A percentile compares a stretch with the other conserved stretches of the same genome.
Conservation (phyloP, 1,284 basidiomycete genomes). For the Mycosarcoma mackinlayi region DNA sequence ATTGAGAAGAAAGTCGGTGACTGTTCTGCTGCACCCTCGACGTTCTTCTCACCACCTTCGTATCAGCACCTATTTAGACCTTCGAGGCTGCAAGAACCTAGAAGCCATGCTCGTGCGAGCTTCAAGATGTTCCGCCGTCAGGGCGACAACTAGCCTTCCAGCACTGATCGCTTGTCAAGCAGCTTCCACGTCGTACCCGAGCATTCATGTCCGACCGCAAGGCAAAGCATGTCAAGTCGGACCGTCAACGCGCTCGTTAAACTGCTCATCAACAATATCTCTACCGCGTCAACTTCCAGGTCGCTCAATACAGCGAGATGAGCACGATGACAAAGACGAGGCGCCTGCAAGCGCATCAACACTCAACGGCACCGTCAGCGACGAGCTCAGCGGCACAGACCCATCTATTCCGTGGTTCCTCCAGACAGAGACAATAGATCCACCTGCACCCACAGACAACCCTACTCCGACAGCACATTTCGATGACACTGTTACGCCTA, state of each 20-base stretch:
- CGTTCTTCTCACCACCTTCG: slow-evolving; percentile 5
- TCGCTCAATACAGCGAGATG: slow-evolving; percentile 3
- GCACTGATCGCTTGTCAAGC: slow-evolving; percentile 6
- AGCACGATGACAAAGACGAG: not conserved
- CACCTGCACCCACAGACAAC: slow-evolving; percentile 19
- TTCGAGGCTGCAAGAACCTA: too few relatives aligned
- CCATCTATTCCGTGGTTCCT: slow-evolving; percentile 58
- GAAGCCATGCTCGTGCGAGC: slow-evolving; percentile 29
- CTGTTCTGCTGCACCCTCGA: too few relatives aligned
- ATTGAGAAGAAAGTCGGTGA: not conserved
- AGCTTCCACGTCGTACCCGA: slow-evolving; percentile 13
- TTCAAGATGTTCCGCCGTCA: slow-evolving; percentile 22
- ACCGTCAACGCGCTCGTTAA: slow-evolving; percentile 13
- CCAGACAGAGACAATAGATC: slow-evolving; percentile 51
- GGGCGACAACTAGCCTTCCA: slow-evolving; percentile 5
- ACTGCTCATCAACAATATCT: slow-evolving; percentile 6
- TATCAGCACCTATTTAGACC: too few relatives aligned
- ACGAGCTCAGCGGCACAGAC: slow-evolving; percentile 48
- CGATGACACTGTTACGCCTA: not conserved
- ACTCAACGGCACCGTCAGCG: slow-evolving; percentile 25
- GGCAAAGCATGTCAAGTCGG: not conserved
- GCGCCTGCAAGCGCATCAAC: not conserved
- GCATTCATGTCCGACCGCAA: not conserved
- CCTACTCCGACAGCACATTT: not conserved
- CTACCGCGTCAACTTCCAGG: slow-evolving; percentile 28